A percentile compares a stretch with the other conserved stretches of the same genome.
These are phyloP conservation scores for Chlorencoelia australis DNA, from an alignment of 2,329 filamentous ascomycete species.

Conservation along the genomic window DNA sequence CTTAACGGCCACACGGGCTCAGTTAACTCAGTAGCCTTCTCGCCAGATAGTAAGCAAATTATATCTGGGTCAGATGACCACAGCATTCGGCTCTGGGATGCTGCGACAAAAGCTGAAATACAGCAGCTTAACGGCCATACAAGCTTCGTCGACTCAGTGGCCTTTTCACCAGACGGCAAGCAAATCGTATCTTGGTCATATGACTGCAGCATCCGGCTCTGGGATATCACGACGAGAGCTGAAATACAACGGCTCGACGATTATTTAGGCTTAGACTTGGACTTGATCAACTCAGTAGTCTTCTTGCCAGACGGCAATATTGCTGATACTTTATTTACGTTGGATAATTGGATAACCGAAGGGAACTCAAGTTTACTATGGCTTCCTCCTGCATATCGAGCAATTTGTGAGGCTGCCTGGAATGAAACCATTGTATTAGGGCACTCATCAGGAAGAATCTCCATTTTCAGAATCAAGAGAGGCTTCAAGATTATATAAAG, in stretches of 20 bases:
- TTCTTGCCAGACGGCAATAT: background rate
- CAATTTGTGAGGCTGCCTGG: background rate
- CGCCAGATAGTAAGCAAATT: background rate
- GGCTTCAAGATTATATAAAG: too few species aligned
- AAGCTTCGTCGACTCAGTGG: constrained; percentile 2
- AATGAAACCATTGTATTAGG: background rate
- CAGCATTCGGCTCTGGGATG: background rate
- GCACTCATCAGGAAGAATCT: background rate
- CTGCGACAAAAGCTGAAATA: background rate
- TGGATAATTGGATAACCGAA: background rate
- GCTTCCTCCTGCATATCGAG: background rate
- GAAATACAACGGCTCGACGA: background rate
- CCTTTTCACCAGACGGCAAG: constrained; percentile 6
- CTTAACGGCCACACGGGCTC: background rate
- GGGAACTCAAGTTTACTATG: constrained; percentile 1
- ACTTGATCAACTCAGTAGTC: too few species aligned
- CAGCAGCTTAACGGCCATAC: constrained; percentile 5
- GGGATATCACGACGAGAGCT: background rate
- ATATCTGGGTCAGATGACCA: background rate
- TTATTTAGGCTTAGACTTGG: too few species aligned
- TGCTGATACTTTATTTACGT: background rate
- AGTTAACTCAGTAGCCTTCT: background rate
- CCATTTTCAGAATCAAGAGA: too few species aligned
- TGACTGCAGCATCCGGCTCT: constrained; percentile 4
- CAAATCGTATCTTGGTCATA: background rate